Evolutionary conservation across 345 rosid genomes (phyloP).

Genomic region (Psidium friedrichsthalianum): DNA sequence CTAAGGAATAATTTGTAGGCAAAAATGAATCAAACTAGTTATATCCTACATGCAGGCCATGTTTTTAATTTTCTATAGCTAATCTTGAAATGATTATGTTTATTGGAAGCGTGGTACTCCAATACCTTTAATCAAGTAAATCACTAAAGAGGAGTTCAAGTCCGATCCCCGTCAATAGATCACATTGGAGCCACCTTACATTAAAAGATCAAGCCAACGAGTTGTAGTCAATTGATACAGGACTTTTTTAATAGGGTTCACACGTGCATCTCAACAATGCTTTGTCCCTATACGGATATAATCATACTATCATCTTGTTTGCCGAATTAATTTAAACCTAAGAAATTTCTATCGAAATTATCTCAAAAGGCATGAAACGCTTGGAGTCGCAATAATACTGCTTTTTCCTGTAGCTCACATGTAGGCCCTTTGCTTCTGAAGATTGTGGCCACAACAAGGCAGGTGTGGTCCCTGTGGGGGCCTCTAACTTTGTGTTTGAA

Average conservation of each 20-base stretch:
- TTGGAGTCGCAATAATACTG: background rate
- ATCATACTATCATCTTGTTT: background rate
- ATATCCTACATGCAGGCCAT: background rate
- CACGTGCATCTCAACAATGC: background rate
- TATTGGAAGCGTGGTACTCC: accelerated
- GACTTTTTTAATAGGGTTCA: background rate
- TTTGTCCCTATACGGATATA: background rate
- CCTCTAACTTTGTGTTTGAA: background rate
- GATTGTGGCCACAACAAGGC: background rate
- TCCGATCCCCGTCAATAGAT: accelerated
- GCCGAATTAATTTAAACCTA: background rate
- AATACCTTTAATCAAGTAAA: background rate
- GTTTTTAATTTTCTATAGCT: background rate
- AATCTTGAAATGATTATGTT: background rate
- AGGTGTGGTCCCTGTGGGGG: background rate
- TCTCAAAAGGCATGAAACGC: background rate
- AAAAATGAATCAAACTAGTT: background rate
- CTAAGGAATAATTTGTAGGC: background rate
- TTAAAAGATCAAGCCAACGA: background rate
- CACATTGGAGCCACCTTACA: accelerated
- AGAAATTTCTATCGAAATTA: background rate
- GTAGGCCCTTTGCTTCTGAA: background rate
- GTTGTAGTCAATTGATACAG: background rate
- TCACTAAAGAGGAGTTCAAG: background rate
- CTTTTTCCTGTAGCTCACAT: background rate